Evolutionary conservation across 306 rosid genomes (phyloP).

Genomic region (Lathyrus sativus): DNA sequence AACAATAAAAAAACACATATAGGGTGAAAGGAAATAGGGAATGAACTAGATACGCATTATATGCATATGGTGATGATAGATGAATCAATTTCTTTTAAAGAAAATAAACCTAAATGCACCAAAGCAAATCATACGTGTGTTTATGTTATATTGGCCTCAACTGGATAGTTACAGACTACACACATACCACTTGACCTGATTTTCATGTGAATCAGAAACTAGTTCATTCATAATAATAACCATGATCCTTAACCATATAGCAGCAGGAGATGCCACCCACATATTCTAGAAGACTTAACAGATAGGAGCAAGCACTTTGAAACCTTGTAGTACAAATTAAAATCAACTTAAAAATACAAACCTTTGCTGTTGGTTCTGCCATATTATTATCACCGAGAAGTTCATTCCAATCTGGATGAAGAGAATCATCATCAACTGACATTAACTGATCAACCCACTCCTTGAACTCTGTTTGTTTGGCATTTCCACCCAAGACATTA

Average conservation of each 20-base stretch:
- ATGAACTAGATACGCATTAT: slow-evolving; percentile 32
- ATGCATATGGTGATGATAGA: slow-evolving; percentile 8
- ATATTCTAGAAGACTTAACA: slow-evolving; percentile 31
- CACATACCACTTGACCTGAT: slow-evolving; percentile 26
- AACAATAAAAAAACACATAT: slow-evolving; percentile 11
- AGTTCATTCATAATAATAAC: slow-evolving; percentile 32
- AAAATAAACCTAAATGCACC: slow-evolving; percentile 19
- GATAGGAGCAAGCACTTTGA: slow-evolving; percentile 8
- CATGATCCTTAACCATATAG: slow-evolving; percentile 33
- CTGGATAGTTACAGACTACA: slow-evolving; percentile 2
- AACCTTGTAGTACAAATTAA: slow-evolving; percentile 27
- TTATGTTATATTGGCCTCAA: slow-evolving; percentile 2
- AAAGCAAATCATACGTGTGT: not conserved
- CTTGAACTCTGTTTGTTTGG: slow-evolving; percentile 53
- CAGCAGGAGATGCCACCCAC: slow-evolving; percentile 17
- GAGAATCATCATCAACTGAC: slow-evolving; percentile 65
- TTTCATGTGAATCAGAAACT: slow-evolving; percentile 24
- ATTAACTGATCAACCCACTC: slow-evolving; percentile 79
- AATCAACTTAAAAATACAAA: slow-evolving; percentile 45
- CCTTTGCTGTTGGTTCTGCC: slow-evolving; percentile 59
- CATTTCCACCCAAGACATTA: slow-evolving; percentile 48
- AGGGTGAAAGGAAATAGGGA: not conserved
- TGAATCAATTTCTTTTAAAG: not conserved
- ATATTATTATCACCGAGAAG: slow-evolving; percentile 53
- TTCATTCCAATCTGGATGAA: slow-evolving; percentile 62